Base-by-base conservation (phyloP, 2,329 filamentous ascomycete species). In the Neospermospora avenae region DNA sequence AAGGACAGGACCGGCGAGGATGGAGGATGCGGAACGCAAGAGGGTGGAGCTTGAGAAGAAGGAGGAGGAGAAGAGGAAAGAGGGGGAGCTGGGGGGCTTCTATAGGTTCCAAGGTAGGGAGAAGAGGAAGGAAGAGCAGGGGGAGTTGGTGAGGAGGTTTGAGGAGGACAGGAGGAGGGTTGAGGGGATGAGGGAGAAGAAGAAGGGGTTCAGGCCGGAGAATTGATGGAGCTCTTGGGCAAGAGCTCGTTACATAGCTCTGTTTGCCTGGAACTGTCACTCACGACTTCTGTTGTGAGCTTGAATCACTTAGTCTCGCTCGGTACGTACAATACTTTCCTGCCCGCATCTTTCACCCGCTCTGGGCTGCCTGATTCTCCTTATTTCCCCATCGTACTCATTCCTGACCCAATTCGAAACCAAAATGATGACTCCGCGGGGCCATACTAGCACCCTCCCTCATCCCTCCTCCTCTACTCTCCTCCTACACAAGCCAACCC, bases 61-160 rank as follows among this genome's bases (percentile, higher is more conserved):
- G 74, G 80, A 81, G 68, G 80, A 84, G 72, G 78, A 83, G 76
- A 85, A 82, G 77, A 82, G 81, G 71, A 18, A 24, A 18, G 18
- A 4, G 42, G 80, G 82, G 63, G 84, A 86, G 35, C 77, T 85
- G 66, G 83, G 84, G 56, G 86, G 90, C 72, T 95, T 96, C 74
- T 96, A 96, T 75, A 81, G 90, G 58, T 96, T 93, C 81, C 91
- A 96, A 81, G 82, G 84, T 69, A 78, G 91, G 52, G 89, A 96
- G 79, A 86, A 84, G 78, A 85, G 85, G 77, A 95, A 95, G 80
- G 84, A 85, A 70, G 82, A 86, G 69, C 88, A 91, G 74, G 79
- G 82, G 45, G 82, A 87, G 69, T 73, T 95, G 73, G 75, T 90
- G 66, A 85, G 79, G 76, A 80, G 81, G 70, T 96, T 95, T 73